A percentile compares a stretch with the other conserved stretches of the same genome.
Conservation (phyloP, 2,329 filamentous ascomycete species). For the Ophiostoma triangulosporum region DNA sequence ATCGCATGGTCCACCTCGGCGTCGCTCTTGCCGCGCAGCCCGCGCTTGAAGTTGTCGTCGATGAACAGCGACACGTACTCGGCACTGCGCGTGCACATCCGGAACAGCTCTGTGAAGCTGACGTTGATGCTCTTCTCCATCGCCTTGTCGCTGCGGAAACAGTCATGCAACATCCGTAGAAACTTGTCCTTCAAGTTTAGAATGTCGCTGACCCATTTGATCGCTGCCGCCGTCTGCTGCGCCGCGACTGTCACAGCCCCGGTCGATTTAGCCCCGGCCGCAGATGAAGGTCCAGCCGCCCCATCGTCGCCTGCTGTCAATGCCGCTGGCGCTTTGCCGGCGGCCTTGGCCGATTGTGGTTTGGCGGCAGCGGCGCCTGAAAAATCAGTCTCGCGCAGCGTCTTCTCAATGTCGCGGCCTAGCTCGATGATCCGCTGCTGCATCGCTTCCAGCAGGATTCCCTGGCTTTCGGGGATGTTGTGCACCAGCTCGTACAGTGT, state of each 20-base stretch:
- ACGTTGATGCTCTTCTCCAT: slow-evolving; percentile 72
- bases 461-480: slow-evolving; percentile 63
- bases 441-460: slow-evolving; percentile 54
- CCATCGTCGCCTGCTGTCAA: slow-evolving; percentile 19
- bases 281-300: background rate
- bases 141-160: slow-evolving; percentile 62
- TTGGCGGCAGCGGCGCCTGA: slow-evolving; percentile 22
- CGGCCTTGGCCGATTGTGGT: background rate
- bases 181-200: slow-evolving; percentile 79
- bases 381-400: slow-evolving; percentile 42
- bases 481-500: slow-evolving; percentile 69
- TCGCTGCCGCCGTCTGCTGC: slow-evolving; percentile 72
- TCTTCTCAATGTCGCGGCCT: slow-evolving; percentile 69
- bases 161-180: slow-evolving; percentile 59
- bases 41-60: slow-evolving; percentile 89
- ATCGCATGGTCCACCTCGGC: slow-evolving; percentile 70
- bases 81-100: slow-evolving; percentile 68
- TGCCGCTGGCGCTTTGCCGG: slow-evolving; percentile 26
- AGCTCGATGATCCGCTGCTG: slow-evolving; percentile 65
- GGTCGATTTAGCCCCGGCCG: background rate
- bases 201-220: slow-evolving; percentile 93
- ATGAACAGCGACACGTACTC: slow-evolving; percentile 95
- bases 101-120: slow-evolving; percentile 89
- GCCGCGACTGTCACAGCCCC: slow-evolving; percentile 31
- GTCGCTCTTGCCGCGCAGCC: slow-evolving; percentile 86